phyloP scores from a whole-genome alignment of 179 eudicot species.

The Vitellaria paradoxa region DNA sequence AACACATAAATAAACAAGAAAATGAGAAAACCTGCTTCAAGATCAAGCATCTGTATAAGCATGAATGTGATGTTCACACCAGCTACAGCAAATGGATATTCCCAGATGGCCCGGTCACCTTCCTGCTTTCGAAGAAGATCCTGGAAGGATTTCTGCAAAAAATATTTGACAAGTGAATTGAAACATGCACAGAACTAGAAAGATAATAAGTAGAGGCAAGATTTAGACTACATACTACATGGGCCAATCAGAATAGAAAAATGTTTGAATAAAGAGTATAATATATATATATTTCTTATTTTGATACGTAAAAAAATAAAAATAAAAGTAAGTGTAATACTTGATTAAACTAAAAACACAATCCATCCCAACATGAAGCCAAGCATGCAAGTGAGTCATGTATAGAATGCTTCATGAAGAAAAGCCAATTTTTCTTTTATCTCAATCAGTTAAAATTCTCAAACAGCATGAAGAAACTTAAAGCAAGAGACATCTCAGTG shows the following conservation, averaged over 20 bases:
- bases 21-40: constrained; percentile 74
- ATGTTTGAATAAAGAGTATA: too few relatives aligned
- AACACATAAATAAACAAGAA: background rate
- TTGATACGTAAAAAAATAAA: too few relatives aligned
- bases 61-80: constrained; percentile 97
- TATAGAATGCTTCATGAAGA: background rate
- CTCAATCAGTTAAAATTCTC: background rate
- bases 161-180: background rate
- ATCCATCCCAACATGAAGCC: background rate
- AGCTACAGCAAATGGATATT: constrained; percentile 99
- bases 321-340: background rate
- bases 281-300: too few relatives aligned
- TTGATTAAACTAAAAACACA: background rate
- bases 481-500: background rate
- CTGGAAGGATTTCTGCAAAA: constrained; percentile 80
- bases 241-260: too few relatives aligned
- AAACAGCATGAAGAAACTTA: background rate
- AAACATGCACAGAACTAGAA: too few relatives aligned
- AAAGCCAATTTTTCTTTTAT: background rate
- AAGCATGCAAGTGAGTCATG: background rate
- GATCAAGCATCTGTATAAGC: constrained; percentile 98
- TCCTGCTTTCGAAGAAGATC: constrained; percentile 90
- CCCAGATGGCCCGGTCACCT: constrained; percentile 95
- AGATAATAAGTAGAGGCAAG: background rate
- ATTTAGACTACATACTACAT: background rate